Conservation (phyloP, 495 filamentous ascomycete genomes). For the Neohortaea acidophila region DNA sequence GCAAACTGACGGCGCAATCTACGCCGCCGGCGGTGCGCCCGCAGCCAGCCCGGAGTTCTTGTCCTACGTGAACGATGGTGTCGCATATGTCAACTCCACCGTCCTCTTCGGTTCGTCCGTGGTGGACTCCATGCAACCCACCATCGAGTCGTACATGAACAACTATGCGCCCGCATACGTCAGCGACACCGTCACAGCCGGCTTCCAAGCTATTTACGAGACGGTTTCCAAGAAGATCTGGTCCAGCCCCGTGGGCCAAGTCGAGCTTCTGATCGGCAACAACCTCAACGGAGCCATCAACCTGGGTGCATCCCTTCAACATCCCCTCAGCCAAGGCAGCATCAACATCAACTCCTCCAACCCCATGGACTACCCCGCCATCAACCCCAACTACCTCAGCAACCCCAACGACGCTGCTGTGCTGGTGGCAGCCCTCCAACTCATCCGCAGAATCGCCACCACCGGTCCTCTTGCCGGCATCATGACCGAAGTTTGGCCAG, state of each 20-base stretch:
- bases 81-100: slow-evolving; percentile 2
- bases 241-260: slow-evolving; percentile 17
- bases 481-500: slow-evolving; percentile 15
- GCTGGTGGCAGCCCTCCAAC: slow-evolving; percentile 5
- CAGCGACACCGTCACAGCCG: slow-evolving; percentile 8
- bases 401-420: slow-evolving; percentile 13
- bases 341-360: slow-evolving; percentile 14
- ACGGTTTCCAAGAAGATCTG: no score
- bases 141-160: slow-evolving; percentile 12
- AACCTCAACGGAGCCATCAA: slow-evolving; percentile 6
- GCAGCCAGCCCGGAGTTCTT: slow-evolving; percentile 14
- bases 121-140: slow-evolving; percentile 5
- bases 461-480: slow-evolving; percentile 4
- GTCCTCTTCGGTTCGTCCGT: slow-evolving; percentile 1
- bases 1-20: slow-evolving; percentile 12
- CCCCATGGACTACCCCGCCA: background rate
- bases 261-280: slow-evolving; percentile 11
- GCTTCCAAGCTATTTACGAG: slow-evolving; percentile 17
- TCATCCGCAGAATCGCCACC: slow-evolving; percentile 10
- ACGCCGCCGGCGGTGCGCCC: slow-evolving; percentile 12
- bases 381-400: slow-evolving; percentile 12
- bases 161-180: slow-evolving; percentile 1
- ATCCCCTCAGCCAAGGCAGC: slow-evolving; percentile 13
- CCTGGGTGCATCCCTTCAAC: slow-evolving; percentile 14
- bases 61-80: slow-evolving; percentile 7